Conservation (phyloP, 345 rosid species). For the Citrus glauca region DNA sequence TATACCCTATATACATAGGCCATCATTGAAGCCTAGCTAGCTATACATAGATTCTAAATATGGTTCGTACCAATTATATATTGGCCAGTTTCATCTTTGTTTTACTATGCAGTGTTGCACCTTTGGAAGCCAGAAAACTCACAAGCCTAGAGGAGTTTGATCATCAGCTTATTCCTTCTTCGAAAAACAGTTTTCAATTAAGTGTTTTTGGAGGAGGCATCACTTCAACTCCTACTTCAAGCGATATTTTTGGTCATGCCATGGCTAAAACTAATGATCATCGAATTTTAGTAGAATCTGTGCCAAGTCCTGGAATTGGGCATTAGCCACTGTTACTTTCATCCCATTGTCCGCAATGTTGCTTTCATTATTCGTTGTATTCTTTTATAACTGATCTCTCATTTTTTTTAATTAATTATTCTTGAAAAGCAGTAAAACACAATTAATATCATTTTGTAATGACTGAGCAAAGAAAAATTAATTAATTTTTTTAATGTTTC, state of each 20-base stretch:
- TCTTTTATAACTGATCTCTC: neutral
- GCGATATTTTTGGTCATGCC: neutral
- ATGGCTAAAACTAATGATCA: neutral
- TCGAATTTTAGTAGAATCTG: slow-evolving; percentile 17
- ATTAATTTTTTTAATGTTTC: too few species aligned
- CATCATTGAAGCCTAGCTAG: neutral
- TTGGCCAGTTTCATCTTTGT: neutral
- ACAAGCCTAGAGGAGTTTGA: neutral
- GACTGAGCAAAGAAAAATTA: neutral
- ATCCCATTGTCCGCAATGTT: too few species aligned
- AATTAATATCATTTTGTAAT: neutral
- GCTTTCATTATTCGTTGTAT: neutral
- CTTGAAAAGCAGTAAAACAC: neutral
- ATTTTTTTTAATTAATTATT: neutral
- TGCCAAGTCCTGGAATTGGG: slow-evolving; percentile 57
- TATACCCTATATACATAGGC: too few species aligned
- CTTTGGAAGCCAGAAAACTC: slow-evolving; percentile 2
- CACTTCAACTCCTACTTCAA: neutral
- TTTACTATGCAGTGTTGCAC: neutral
- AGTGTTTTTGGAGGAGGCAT: neutral
- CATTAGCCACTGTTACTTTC: slow-evolving; percentile 16
- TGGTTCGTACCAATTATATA: neutral
- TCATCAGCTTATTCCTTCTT: neutral
- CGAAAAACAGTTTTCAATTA: neutral
- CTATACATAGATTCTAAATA: neutral